phyloP scores from a whole-genome alignment of 2,329 filamentous ascomycete genomes.

The Fusarium xylarioides region DNA sequence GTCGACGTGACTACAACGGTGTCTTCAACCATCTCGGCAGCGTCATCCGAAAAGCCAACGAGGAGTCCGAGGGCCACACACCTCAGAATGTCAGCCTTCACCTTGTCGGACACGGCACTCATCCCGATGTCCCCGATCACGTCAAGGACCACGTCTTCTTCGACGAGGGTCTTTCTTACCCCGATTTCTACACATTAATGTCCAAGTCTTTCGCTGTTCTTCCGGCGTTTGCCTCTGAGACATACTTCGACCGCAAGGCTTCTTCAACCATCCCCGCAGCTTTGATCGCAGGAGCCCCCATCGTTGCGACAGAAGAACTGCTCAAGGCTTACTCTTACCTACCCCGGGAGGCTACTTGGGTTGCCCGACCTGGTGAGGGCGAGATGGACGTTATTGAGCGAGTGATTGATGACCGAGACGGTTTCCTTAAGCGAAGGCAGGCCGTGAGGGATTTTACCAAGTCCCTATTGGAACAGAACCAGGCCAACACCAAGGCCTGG shows the following conservation, averaged over 20 bases:
- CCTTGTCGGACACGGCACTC: slow-evolving; percentile 40
- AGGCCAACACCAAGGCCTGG: slow-evolving; percentile 34
- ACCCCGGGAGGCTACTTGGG: slow-evolving; percentile 39
- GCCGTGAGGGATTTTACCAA: slow-evolving; percentile 24
- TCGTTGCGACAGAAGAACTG: slow-evolving; percentile 40
- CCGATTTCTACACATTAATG: slow-evolving; percentile 40
- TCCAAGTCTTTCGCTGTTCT: slow-evolving; percentile 36
- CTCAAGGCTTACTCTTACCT: slow-evolving; percentile 41
- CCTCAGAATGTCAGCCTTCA: slow-evolving; percentile 37
- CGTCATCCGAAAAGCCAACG: slow-evolving; percentile 34
- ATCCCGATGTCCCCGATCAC: slow-evolving; percentile 36
- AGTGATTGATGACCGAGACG: slow-evolving; percentile 35
- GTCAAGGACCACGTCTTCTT: slow-evolving; percentile 38
- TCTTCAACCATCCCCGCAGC: slow-evolving; percentile 43
- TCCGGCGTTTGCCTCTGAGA: slow-evolving; percentile 41
- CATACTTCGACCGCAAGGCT: slow-evolving; percentile 43
- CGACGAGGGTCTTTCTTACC: slow-evolving; percentile 40
- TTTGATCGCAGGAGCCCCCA: slow-evolving; percentile 41
- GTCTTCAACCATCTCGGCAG: slow-evolving; percentile 40
- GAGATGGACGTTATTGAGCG: slow-evolving; percentile 43
- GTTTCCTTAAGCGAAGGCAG: slow-evolving; percentile 33
- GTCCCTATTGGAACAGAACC: slow-evolving; percentile 31
- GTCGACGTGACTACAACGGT: slow-evolving; percentile 39
- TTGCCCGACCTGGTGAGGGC: slow-evolving; percentile 35
- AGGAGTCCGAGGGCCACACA: background rate